A percentile compares a stretch with the other conserved stretches of the same genome.
These are phyloP conservation scores for Tuber aestivum DNA, from an alignment of 495 filamentous ascomycete genomes.

Conservation along the genomic window DNA sequence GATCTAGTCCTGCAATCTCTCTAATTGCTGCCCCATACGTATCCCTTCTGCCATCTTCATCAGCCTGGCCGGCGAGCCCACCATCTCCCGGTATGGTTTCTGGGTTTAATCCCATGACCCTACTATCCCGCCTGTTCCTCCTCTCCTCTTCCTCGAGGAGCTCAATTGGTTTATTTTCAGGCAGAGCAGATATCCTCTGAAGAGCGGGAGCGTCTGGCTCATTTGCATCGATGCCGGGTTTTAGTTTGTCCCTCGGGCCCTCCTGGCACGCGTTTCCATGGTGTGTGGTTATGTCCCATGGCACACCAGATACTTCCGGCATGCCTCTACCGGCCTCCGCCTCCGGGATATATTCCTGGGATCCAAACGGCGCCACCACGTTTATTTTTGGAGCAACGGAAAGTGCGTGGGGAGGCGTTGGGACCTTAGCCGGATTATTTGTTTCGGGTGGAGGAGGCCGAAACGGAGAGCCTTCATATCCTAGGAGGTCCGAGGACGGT, in stretches of 20 bases:
- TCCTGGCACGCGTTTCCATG: neutral
- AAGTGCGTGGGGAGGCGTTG: constrained; percentile 14
- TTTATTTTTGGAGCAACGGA: constrained; percentile 8
- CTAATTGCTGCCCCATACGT: constrained; percentile 34
- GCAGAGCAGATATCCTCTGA: neutral
- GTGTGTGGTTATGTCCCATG: neutral
- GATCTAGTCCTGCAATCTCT: constrained; percentile 34
- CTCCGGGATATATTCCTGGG: constrained; percentile 8
- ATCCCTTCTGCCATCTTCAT: constrained; percentile 31
- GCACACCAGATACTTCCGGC: neutral
- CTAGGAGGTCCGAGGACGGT: constrained; percentile 8
- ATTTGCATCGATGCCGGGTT: neutral
- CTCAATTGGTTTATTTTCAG: constrained; percentile 29
- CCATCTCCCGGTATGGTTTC: constrained; percentile 19
- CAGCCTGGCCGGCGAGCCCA: neutral
- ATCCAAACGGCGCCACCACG: constrained; percentile 18
- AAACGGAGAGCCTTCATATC: constrained; percentile 18
- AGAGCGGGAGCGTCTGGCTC: constrained; percentile 11
- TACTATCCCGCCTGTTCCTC: constrained; percentile 35
- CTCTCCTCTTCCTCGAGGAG: constrained; percentile 35
- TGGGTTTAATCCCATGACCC: constrained; percentile 32
- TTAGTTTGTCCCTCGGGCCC: neutral
- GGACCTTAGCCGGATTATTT: neutral
- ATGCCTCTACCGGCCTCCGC: neutral
- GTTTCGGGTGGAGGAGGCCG: neutral